phyloP scores from a whole-genome alignment of 108 stramenopile genomes.

The Aurantiochytrium sp. region DNA sequence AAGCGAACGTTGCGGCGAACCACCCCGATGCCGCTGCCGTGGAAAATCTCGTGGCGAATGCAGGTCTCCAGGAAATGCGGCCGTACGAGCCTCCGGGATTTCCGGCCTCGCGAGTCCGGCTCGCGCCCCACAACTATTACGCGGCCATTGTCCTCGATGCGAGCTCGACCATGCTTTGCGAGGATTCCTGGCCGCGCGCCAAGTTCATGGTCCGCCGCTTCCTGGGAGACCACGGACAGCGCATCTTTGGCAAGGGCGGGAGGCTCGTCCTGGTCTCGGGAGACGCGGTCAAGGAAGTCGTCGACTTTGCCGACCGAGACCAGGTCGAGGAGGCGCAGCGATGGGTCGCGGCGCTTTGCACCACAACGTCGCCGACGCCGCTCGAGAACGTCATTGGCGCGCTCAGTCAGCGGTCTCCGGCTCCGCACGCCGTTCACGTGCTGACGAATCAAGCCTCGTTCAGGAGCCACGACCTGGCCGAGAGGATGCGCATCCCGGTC shows the following conservation, averaged over 20 bases:
- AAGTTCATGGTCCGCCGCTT: neutral
- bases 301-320: neutral
- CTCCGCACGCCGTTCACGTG: too few relatives aligned
- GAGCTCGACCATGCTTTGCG: neutral
- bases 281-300: neutral
- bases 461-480: too few relatives aligned
- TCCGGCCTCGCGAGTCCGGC: neutral
- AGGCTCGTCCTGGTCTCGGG: neutral
- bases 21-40: neutral
- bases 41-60: neutral
- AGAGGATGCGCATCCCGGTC: too few relatives aligned
- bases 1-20: too few relatives aligned
- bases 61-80: neutral
- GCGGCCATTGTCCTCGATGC: neutral
- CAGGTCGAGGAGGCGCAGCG: neutral
- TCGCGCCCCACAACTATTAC: neutral
- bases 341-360: neutral
- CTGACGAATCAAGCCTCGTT: too few relatives aligned
- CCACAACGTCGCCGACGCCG: neutral
- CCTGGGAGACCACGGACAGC: neutral
- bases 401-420: neutral
- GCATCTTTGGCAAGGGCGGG: neutral
- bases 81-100: neutral
- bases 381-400: neutral
- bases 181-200: neutral